Percentiles rank a stretch among this genome's conserved stretches.
Evolutionary conservation across 352 stramenopile genomes (phyloP).

Genomic region (Globisporangium spiculum): DNA sequence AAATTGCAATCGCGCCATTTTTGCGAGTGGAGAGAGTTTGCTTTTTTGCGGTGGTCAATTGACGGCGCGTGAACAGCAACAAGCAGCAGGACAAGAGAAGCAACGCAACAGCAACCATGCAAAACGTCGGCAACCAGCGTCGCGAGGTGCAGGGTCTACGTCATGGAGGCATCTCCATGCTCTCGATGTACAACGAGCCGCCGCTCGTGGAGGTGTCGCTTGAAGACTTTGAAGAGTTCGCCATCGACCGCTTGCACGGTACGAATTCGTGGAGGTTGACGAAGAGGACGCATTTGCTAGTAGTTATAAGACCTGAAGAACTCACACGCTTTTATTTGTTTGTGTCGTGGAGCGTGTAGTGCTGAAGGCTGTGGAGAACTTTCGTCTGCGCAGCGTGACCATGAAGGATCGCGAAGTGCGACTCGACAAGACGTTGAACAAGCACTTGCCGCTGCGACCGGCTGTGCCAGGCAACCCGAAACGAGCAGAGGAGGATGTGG

Average conservation of each 20-base stretch:
- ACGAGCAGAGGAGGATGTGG: constrained; percentile 58
- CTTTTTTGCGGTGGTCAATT: constrained; percentile 5
- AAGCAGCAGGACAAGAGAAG: neutral
- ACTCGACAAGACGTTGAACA: constrained; percentile 87
- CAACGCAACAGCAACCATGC: constrained; percentile 34
- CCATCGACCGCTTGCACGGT: constrained; percentile 94
- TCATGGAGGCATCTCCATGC: constrained; percentile 50
- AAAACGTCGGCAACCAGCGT: constrained; percentile 81
- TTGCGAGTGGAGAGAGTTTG: neutral
- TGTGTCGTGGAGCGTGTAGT: constrained; percentile 17
- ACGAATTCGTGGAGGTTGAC: neutral
- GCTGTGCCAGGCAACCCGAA: constrained; percentile 34
- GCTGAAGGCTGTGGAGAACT: constrained; percentile 87
- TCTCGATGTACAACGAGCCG: constrained; percentile 93
- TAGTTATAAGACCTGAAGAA: neutral
- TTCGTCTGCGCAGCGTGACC: constrained; percentile 68
- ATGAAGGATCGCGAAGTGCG: constrained; percentile 67
- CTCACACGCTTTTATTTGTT: neutral
- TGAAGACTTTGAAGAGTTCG: constrained; percentile 98
- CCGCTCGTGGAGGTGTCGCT: constrained; percentile 94
- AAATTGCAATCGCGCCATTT: constrained; percentile 6
- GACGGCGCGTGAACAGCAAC: neutral
- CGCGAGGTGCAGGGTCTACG: constrained; percentile 46
- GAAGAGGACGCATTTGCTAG: neutral
- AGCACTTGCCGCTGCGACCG: constrained; percentile 69